Conservation (phyloP, 2,329 filamentous ascomycete species). For the Neonectria magnoliae region DNA sequence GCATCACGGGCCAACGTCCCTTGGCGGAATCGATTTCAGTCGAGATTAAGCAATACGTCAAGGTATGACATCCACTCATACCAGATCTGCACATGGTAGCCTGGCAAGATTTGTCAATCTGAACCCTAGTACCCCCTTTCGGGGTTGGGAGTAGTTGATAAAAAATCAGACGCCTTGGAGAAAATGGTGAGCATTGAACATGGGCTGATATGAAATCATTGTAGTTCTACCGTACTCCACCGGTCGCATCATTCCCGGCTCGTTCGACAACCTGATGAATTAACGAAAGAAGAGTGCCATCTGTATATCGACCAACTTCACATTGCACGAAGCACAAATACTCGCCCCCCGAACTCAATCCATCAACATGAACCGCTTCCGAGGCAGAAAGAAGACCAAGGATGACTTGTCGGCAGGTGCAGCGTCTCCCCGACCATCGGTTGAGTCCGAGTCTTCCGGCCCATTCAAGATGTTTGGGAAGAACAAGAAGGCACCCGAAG, state of each 20-base stretch:
- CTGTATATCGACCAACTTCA: slow-evolving; percentile 13
- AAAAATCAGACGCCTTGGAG: not conserved
- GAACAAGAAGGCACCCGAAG: slow-evolving; percentile 63
- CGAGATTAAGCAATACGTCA: slow-evolving; percentile 13
- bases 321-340: not conserved
- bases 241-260: not conserved
- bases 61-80: slow-evolving; percentile 31
- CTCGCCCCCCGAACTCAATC: slow-evolving; percentile 2
- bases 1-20: slow-evolving; percentile 1
- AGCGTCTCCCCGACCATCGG: slow-evolving; percentile 55
- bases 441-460: slow-evolving; percentile 64
- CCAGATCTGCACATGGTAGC: not conserved
- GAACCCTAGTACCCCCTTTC: not conserved
- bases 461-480: slow-evolving; percentile 66
- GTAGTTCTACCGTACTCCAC: not conserved
- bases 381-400: slow-evolving; percentile 76
- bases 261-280: slow-evolving; percentile 33
- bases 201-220: not conserved
- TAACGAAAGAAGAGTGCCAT: slow-evolving; percentile 24
- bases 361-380: slow-evolving; percentile 77
- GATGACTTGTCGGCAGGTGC: slow-evolving; percentile 57
- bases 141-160: not conserved
- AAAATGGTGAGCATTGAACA: not conserved
- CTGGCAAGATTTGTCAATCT: too few relatives aligned
- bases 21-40: slow-evolving; percentile 3